Conservation (phyloP, 768 basidiomycete genomes). For the Russula olivacea region DNA sequence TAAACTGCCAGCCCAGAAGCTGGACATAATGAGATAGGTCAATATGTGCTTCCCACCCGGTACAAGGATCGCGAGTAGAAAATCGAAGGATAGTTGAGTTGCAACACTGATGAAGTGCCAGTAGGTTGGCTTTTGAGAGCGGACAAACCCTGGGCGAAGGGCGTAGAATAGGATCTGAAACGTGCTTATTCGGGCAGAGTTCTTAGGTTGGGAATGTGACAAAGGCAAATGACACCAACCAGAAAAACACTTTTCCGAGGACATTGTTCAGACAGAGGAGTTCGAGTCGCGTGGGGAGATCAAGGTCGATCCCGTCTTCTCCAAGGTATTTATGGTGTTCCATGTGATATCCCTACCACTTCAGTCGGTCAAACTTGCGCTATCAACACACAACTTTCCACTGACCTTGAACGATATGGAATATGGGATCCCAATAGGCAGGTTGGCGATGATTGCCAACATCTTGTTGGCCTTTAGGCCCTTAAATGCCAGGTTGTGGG, state of each 20-base stretch:
- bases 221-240: conserved; percentile 40
- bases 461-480: conserved; percentile 77
- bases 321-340: conserved; percentile 96
- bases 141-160: conserved; percentile 88
- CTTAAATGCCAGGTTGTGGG: conserved; percentile 92
- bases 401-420: conserved; percentile 89
- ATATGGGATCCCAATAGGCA: conserved; percentile 94
- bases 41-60: conserved; percentile 44
- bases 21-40: conserved; percentile 79
- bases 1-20: conserved; percentile 93
- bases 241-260: conserved; percentile 96
- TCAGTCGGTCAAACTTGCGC: background rate
- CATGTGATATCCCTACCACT: conserved; percentile 73
- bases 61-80: conserved; percentile 47
- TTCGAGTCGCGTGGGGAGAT: conserved; percentile 84
- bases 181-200: conserved; percentile 46
- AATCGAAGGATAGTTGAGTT: conserved; percentile 67
- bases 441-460: conserved; percentile 84
- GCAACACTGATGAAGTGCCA: conserved; percentile 84
- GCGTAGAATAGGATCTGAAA: conserved; percentile 99
- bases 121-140: conserved; percentile 66
- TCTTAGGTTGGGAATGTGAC: background rate
- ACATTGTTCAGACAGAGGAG: conserved; percentile 88
- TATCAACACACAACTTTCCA: background rate
- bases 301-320: conserved; percentile 94